A percentile compares a stretch with the other conserved stretches of the same genome.
These are phyloP conservation scores for Penicillium sp. DNA, from an alignment of 2,329 filamentous ascomycete genomes.

Conservation along the genomic window DNA sequence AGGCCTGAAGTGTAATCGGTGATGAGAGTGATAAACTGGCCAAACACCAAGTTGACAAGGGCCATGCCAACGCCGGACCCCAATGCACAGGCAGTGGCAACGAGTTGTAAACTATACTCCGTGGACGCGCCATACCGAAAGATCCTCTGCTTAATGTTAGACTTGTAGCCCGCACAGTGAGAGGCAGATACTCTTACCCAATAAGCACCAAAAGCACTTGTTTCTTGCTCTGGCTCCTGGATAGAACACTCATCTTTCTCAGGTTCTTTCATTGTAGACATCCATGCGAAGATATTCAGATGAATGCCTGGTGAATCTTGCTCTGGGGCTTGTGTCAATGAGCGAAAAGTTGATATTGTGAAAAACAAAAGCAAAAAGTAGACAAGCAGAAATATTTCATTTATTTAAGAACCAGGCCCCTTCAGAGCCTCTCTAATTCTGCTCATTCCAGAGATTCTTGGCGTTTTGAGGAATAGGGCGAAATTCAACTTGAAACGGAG, in stretches of 20 bases:
- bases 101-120: slow-evolving; percentile 4
- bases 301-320: no score
- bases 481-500: no score
- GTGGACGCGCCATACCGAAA: slow-evolving; percentile 9
- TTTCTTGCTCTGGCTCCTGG: background rate
- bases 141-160: slow-evolving; percentile 5
- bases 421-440: no score
- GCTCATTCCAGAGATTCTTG: no score
- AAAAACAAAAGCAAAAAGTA: background rate
- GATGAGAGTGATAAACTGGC: slow-evolving; percentile 30
- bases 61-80: slow-evolving; percentile 31
- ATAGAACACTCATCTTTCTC: background rate
- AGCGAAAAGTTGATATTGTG: background rate
- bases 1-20: slow-evolving; percentile 14
- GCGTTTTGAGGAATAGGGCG: no score
- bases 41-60: slow-evolving; percentile 42
- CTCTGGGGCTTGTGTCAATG: background rate
- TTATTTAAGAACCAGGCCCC: no score
- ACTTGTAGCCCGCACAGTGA: background rate
- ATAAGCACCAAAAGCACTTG: background rate
- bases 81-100: slow-evolving; percentile 17
- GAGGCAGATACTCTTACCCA: background rate
- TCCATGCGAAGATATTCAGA: background rate
- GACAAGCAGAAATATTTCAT: no score
- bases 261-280: background rate